Percentiles rank a stretch among this genome's conserved stretches.
phyloP scores from a whole-genome alignment of 2,329 filamentous ascomycete species.

The Neonectria sp. region DNA sequence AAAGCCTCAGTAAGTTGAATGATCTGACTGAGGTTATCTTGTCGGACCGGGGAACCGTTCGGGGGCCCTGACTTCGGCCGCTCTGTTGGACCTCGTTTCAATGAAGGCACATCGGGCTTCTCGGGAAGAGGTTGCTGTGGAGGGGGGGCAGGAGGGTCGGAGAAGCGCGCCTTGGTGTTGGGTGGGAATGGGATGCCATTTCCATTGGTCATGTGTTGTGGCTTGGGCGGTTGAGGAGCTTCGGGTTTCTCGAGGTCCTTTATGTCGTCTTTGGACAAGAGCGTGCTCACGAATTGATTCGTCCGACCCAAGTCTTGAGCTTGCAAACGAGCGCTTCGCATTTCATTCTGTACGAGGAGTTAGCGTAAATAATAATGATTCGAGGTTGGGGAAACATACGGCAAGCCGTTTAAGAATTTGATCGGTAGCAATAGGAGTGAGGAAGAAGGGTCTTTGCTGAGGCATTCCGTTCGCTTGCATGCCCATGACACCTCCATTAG shows the following conservation, averaged over 20 bases:
- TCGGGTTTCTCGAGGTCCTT: constrained; percentile 71
- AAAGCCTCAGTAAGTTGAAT: constrained; percentile 88
- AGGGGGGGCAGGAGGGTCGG: constrained; percentile 92
- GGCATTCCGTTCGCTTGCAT: constrained; percentile 72
- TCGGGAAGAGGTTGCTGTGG: constrained; percentile 94
- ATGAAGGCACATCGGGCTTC: constrained; percentile 84
- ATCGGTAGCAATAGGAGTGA: constrained; percentile 92
- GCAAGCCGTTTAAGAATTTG: constrained; percentile 83
- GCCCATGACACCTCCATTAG: constrained; percentile 61
- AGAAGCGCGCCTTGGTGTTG: constrained; percentile 88
- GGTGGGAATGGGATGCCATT: constrained; percentile 71
- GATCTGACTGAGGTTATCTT: constrained; percentile 79
- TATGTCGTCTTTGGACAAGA: constrained; percentile 80
- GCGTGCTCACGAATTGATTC: constrained; percentile 82
- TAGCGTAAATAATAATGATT: constrained; percentile 27
- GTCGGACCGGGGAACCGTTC: constrained; percentile 71
- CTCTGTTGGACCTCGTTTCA: constrained; percentile 85
- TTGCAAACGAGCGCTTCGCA: constrained; percentile 91
- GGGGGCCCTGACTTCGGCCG: constrained; percentile 72
- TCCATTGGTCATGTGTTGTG: constrained; percentile 64
- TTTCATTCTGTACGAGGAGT: constrained; percentile 76
- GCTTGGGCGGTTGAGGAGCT: constrained; percentile 63
- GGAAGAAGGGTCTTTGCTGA: constrained; percentile 87
- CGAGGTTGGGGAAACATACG: constrained; percentile 46
- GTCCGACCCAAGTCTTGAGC: constrained; percentile 88